Evolutionary conservation across 2,329 filamentous ascomycete species (phyloP).

Genomic region (Dothideomycetes sp.): DNA sequence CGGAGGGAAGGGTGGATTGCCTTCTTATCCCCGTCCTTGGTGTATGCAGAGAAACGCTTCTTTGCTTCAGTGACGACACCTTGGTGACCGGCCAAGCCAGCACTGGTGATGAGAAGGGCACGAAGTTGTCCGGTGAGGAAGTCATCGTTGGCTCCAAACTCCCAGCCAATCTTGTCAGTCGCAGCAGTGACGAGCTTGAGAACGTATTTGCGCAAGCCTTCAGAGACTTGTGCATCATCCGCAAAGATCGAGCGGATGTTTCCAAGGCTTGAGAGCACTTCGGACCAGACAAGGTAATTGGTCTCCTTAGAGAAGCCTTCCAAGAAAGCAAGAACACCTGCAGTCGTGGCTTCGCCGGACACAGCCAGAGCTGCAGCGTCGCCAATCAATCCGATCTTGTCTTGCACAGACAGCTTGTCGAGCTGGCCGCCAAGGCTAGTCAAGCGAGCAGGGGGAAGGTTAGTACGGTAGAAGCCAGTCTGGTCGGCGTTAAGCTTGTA

Average conservation of each 20-base stretch:
- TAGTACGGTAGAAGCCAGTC: constrained; percentile 84
- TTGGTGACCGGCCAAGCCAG: constrained; percentile 66
- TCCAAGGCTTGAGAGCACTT: constrained; percentile 65
- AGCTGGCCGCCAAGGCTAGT: constrained; percentile 69
- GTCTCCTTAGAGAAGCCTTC: constrained; percentile 73
- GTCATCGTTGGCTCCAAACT: constrained; percentile 65
- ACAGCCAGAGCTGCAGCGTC: constrained; percentile 84
- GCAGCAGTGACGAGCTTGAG: constrained; percentile 66
- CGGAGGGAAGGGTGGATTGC: constrained; percentile 76
- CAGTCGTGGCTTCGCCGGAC: constrained; percentile 72
- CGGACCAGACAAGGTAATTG: constrained; percentile 81
- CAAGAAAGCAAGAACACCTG: constrained; percentile 71
- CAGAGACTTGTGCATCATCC: constrained; percentile 59
- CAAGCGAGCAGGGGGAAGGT: constrained; percentile 78
- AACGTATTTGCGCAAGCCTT: constrained; percentile 66
- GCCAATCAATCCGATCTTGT: constrained; percentile 86
- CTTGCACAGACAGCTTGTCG: constrained; percentile 65
- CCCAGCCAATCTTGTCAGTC: constrained; percentile 74
- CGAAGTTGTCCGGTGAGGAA: constrained; percentile 75
- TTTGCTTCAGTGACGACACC: constrained; percentile 60
- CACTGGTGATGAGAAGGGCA: constrained; percentile 65
- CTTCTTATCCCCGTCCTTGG: constrained; percentile 52
- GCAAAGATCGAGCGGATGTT: constrained; percentile 78
- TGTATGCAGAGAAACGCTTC: constrained; percentile 71
- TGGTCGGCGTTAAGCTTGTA: constrained; percentile 92